Conservation (phyloP, 306 rosid genomes). For the Dalbergia cultrata region DNA sequence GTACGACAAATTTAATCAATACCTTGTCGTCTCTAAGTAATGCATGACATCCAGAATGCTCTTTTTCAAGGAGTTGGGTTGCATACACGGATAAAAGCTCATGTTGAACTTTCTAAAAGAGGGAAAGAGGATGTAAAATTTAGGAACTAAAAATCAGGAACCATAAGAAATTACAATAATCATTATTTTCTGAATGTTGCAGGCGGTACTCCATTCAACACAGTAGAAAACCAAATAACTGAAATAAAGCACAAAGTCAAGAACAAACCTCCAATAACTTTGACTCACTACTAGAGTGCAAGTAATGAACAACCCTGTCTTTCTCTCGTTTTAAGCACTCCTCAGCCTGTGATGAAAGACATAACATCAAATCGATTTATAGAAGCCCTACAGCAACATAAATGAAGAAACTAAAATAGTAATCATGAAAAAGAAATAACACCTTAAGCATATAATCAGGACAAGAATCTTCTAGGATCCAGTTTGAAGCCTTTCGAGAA, state of each 20-base stretch:
- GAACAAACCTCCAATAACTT: constrained; percentile 65
- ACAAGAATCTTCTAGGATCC: constrained; percentile 88
- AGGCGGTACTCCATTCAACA: constrained; percentile 27
- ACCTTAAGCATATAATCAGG: constrained; percentile 88
- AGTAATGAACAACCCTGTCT: constrained; percentile 69
- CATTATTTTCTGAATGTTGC: constrained; percentile 27
- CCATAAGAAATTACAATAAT: constrained; percentile 1
- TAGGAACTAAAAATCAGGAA: constrained; percentile 15
- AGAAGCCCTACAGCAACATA: constrained; percentile 9
- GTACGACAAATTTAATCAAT: constrained; percentile 14
- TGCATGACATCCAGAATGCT: constrained; percentile 94
- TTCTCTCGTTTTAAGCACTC: constrained; percentile 73
- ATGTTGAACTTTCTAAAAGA: constrained; percentile 81
- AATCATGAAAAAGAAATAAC: constrained; percentile 35
- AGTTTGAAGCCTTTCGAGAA: constrained; percentile 87
- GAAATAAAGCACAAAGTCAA: constrained; percentile 23
- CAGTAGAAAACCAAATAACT: constrained; percentile 33
- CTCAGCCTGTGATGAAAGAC: constrained; percentile 56
- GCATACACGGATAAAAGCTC: constrained; percentile 71
- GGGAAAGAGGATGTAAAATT: constrained; percentile 3
- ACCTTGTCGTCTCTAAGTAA: constrained; percentile 93
- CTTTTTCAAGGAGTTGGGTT: constrained; percentile 87
- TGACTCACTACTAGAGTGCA: constrained; percentile 67
- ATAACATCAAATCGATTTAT: constrained; percentile 13
- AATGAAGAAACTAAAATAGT: constrained; percentile 26